These are phyloP conservation scores for Aspergillus sp. DNA, from an alignment of 2,329 filamentous ascomycete genomes.

Conservation along the genomic window DNA sequence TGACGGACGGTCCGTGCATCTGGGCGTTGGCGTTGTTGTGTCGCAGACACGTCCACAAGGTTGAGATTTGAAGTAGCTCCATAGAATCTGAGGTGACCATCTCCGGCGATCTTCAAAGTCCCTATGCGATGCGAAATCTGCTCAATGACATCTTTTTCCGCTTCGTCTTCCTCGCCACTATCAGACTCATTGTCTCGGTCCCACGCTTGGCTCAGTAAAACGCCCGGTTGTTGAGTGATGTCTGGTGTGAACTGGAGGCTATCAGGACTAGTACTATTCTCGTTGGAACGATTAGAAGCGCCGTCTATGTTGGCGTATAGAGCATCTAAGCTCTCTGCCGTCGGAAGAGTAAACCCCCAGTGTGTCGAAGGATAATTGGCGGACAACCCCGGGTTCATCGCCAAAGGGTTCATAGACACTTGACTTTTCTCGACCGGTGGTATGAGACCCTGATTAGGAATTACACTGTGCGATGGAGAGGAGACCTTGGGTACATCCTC, in stretches of 20 bases:
- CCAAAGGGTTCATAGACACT: conserved; percentile 24
- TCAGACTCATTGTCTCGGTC: conserved; percentile 33
- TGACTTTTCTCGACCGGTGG: conserved; percentile 17
- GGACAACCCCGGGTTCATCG: conserved; percentile 13
- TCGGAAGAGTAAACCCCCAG: conserved; percentile 39
- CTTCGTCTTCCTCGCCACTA: conserved; percentile 42
- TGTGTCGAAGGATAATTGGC: conserved; percentile 27
- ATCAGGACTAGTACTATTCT: conserved; percentile 28
- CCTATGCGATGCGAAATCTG: conserved; percentile 49
- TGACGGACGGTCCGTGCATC: conserved; percentile 43
- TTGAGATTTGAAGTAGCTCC: conserved; percentile 50
- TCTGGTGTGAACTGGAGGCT: conserved; percentile 33
- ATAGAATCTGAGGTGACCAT: conserved; percentile 49
- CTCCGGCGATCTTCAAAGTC: conserved; percentile 46
- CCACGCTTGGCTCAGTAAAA: conserved; percentile 22
- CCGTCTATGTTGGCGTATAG: conserved; percentile 37
- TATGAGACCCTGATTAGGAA: conserved; percentile 18
- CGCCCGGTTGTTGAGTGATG: conserved; percentile 28
- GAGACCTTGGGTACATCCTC: conserved; percentile 7
- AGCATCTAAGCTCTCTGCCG: conserved; percentile 37
- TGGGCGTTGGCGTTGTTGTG: conserved; percentile 16
- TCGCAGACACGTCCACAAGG: conserved; percentile 42
- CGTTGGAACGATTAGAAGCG: conserved; percentile 19
- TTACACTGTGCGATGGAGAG: conserved; percentile 16
- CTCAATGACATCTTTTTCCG: conserved; percentile 41